These are phyloP conservation scores for Drechmeria coniospora DNA, from an alignment of 2,329 filamentous ascomycete genomes.

Conservation along the genomic window DNA sequence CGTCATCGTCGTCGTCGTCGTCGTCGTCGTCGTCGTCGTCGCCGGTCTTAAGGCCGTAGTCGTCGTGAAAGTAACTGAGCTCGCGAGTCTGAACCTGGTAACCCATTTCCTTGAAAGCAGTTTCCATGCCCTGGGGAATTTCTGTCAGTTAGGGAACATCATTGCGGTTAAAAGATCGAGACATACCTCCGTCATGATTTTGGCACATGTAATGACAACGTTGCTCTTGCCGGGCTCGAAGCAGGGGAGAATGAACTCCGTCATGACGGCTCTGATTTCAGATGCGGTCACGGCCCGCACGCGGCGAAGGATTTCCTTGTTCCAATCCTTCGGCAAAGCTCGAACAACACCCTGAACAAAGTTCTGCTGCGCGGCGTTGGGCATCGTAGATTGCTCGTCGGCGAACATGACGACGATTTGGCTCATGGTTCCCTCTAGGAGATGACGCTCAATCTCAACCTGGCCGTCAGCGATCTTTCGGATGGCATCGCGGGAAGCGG, in stretches of 20 bases:
- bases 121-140: slow-evolving; percentile 48
- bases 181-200: slow-evolving; percentile 69
- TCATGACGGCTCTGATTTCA: slow-evolving; percentile 61
- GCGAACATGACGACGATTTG: slow-evolving; percentile 77
- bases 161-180: too few relatives aligned
- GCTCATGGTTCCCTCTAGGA: slow-evolving; percentile 81
- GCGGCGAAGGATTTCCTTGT: slow-evolving; percentile 57
- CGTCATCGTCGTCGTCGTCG: slow-evolving; percentile 28
- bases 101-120: slow-evolving; percentile 57
- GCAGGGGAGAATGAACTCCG: slow-evolving; percentile 59
- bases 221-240: slow-evolving; percentile 73
- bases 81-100: slow-evolving; percentile 65
- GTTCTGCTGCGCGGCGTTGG: slow-evolving; percentile 64
- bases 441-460: slow-evolving; percentile 58
- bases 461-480: slow-evolving; percentile 57
- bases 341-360: slow-evolving; percentile 72
- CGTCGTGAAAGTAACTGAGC: slow-evolving; percentile 71
- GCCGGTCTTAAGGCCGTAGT: slow-evolving; percentile 65
- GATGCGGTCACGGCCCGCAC: slow-evolving; percentile 63
- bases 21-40: slow-evolving; percentile 41
- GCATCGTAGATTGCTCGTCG: slow-evolving; percentile 77
- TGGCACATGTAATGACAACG: slow-evolving; percentile 75
- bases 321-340: slow-evolving; percentile 62
- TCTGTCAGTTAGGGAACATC: slow-evolving; percentile 5
- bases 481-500: slow-evolving; percentile 60